Base-by-base conservation (phyloP, 345 rosid species). In the Dipteronia dyeriana region DNA sequence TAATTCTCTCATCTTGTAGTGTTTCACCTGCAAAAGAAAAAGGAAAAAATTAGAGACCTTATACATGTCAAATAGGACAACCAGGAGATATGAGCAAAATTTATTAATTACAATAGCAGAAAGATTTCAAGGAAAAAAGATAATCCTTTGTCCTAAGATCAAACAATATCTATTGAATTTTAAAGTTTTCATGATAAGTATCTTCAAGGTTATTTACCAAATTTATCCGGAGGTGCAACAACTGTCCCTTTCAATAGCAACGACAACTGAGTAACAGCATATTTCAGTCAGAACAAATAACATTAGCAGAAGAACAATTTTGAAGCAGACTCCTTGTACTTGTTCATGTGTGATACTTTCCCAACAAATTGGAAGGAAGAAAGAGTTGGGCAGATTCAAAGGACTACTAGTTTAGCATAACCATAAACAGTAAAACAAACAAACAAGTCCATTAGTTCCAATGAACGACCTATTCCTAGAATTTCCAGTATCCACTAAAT, bases 211-310 rank as follows among this genome's bases (percentile, higher is more conserved):
- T 31, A 53, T 70, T 84, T 89, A 95, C 98, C 98, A 88, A 91
- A 95, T 85, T 95, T 95, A 84, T 95, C 98, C 0, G 97, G 97
- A 88, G 98, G 97, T 34, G 98, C 97, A 81, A 95, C 97, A 71
- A 93, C 97, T 69, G 98, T 90, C 79, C 98, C 97, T 90, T 95
- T 91, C 84, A 95, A 74, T 64, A 95, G 87, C 85, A 92, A 80
- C 0, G 97, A 95, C 84, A 95, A 83, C 97, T 95, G 90, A 74
- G 73, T 49, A 74, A 57, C 39, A 78, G 43, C 22, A 82, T 54
- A 79, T 41, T 77, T 62, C 41, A 83, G 84, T 81, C 77, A 80
- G 85, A 76, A 76, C 16, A 23, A 49, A 75, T 57, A 80, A 60
- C 64, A 78, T 65, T 45, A 78, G 31, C 49, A 73, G 6, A 23